A percentile compares a stretch with the other conserved stretches of the same genome.
These are phyloP conservation scores for Populus tomentosa DNA, from an alignment of 441 rosid genomes.

Conservation along the genomic window DNA sequence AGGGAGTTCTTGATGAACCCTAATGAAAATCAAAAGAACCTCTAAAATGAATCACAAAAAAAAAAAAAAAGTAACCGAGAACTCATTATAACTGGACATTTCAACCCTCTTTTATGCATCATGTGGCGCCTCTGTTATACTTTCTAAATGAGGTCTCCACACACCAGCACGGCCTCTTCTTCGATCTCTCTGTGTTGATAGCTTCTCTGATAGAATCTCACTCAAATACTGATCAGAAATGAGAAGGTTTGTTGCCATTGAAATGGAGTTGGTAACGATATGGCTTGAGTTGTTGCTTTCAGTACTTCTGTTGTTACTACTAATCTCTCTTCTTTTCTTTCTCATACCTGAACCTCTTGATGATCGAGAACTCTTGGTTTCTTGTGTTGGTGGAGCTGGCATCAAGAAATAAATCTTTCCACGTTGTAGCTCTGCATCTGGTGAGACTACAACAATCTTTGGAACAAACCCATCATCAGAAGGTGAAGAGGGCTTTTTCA, in stretches of 20 bases:
- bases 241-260: constrained; percentile 30
- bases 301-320: background rate
- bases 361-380: constrained; percentile 29
- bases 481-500: constrained; percentile 68
- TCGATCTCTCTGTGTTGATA: constrained; percentile 65
- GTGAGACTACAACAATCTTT: constrained; percentile 72
- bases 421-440: constrained; percentile 87
- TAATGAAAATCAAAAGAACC: constrained; percentile 22
- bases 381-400: constrained; percentile 43
- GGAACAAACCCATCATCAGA: constrained; percentile 52
- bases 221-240: constrained; percentile 76
- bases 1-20: constrained; percentile 26
- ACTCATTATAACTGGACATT: background rate
- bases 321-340: constrained; percentile 35
- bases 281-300: constrained; percentile 15
- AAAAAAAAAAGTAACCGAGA: background rate
- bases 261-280: constrained; percentile 15
- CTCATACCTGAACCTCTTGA: constrained; percentile 27
- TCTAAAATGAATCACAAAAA: constrained; percentile 22
- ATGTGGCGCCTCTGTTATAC: constrained; percentile 58
- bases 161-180: constrained; percentile 82
- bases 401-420: constrained; percentile 93
- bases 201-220: constrained; percentile 79
- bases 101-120: constrained; percentile 21
- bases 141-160: constrained; percentile 94